Conservation (phyloP, 1,284 basidiomycete species). For the Xerocomus cyaneibrunnescens region DNA sequence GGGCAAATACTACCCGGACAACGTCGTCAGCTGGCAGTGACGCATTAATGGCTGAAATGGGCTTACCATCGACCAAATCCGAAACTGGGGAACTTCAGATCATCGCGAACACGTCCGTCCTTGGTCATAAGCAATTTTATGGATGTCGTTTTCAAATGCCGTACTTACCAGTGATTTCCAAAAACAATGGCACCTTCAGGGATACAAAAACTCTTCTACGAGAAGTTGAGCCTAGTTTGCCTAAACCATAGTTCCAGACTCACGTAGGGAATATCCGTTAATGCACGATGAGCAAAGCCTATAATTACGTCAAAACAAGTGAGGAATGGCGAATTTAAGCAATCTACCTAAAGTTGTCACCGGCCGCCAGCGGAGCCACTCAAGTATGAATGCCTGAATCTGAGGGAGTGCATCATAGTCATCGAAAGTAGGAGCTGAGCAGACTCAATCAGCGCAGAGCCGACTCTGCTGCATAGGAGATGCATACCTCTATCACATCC, state of each 20-base stretch:
- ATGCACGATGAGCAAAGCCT: conserved; percentile 35
- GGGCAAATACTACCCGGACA: conserved; percentile 50
- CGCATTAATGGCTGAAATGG: no score
- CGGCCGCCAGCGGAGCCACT: conserved; percentile 47
- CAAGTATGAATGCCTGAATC: conserved; percentile 45
- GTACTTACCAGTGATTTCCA: conserved; percentile 33
- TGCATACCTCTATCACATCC: conserved; percentile 40
- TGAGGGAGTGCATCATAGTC: conserved; percentile 40
- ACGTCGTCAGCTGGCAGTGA: conserved; percentile 1
- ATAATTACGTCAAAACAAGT: conserved; percentile 1
- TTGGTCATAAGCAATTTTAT: neutral
- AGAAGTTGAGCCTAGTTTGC: conserved; percentile 5
- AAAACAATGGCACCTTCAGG: conserved; percentile 36
- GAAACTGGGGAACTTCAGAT: conserved; percentile 33
- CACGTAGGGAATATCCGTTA: conserved; percentile 33
- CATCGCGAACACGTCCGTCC: conserved; percentile 29
- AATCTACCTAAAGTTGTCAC: conserved; percentile 34
- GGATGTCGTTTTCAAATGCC: no score
- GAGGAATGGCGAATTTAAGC: neutral
- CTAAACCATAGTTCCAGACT: conserved; percentile 1
- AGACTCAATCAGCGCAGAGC: neutral
- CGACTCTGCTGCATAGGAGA: neutral
- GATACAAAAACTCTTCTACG: conserved; percentile 30
- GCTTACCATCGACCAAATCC: conserved; percentile 36
- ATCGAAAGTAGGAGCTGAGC: conserved; percentile 40